These are phyloP conservation scores for Arthrobotrys conoides DNA, from an alignment of 2,329 filamentous ascomycete genomes.

Conservation along the genomic window DNA sequence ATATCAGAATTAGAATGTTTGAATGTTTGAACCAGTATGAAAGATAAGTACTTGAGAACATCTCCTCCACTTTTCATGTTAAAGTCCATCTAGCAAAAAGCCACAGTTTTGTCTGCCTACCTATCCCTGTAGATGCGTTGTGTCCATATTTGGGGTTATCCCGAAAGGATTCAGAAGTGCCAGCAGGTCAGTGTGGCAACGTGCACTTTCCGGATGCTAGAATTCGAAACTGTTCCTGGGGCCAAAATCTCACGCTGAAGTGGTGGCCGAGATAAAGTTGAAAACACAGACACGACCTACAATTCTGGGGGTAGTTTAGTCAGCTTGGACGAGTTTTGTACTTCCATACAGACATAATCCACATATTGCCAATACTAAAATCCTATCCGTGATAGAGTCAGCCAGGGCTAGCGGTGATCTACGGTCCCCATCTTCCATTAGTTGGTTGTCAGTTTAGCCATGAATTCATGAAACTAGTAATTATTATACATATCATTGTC, in stretches of 20 bases:
- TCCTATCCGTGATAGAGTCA: background rate
- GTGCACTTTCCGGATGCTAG: background rate
- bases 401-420: background rate
- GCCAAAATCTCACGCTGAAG: background rate
- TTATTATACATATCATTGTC: too few species aligned
- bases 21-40: too few species aligned
- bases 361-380: too few species aligned
- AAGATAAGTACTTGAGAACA: background rate
- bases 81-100: background rate
- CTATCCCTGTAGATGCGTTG: constrained; percentile 18
- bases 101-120: background rate
- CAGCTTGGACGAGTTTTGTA: too few species aligned
- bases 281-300: background rate
- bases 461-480: too few species aligned
- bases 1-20: background rate
- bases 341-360: too few species aligned
- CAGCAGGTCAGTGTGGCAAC: background rate
- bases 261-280: background rate
- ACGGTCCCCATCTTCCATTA: too few species aligned
- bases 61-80: background rate
- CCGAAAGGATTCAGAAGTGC: background rate
- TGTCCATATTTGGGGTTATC: background rate
- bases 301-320: background rate
- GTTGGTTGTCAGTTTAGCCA: too few species aligned
- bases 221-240: background rate